phyloP scores from a whole-genome alignment of 495 filamentous ascomycete species.

The Hypoxylon rickii region DNA sequence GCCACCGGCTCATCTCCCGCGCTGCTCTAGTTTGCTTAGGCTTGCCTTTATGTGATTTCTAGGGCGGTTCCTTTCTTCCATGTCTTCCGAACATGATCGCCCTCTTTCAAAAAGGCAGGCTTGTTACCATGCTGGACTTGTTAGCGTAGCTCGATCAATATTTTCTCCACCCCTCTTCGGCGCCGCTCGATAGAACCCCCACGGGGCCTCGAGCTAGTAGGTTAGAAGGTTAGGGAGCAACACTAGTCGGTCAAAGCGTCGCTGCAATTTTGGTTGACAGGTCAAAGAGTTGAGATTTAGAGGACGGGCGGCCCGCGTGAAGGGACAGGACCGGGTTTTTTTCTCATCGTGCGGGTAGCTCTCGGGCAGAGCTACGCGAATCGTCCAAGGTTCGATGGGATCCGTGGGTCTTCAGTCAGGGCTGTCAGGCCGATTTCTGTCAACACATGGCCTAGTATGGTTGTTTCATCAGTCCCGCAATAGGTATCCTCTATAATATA shows the following conservation, averaged over 20 bases:
- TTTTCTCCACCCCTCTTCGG: conserved; percentile 21
- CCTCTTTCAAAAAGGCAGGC: no score
- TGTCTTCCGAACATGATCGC: not conserved
- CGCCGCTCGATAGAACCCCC: conserved; percentile 8
- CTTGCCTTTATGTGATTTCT: not conserved
- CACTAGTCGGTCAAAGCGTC: conserved; percentile 29
- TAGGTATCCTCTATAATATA: no score
- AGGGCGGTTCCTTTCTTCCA: not conserved
- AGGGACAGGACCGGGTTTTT: not conserved
- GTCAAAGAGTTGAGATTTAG: not conserved
- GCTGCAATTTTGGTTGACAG: conserved; percentile 1
- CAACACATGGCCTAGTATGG: not conserved
- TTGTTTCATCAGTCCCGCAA: not conserved
- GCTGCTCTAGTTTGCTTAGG: conserved; percentile 11
- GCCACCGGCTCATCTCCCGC: conserved; percentile 12
- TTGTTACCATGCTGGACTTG: no score
- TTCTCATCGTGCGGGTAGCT: no score
- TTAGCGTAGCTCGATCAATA: conserved; percentile 4
- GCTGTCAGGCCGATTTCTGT: no score
- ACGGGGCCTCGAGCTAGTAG: conserved; percentile 21
- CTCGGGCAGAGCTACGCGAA: not conserved
- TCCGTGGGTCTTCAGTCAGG: no score
- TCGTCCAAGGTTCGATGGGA: no score
- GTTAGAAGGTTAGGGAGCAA: conserved; percentile 16
- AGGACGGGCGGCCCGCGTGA: not conserved